Percentiles rank a stretch among this genome's conserved stretches.
Conservation (phyloP, 495 filamentous ascomycete species). For the Aspergillus wentii region DNA sequence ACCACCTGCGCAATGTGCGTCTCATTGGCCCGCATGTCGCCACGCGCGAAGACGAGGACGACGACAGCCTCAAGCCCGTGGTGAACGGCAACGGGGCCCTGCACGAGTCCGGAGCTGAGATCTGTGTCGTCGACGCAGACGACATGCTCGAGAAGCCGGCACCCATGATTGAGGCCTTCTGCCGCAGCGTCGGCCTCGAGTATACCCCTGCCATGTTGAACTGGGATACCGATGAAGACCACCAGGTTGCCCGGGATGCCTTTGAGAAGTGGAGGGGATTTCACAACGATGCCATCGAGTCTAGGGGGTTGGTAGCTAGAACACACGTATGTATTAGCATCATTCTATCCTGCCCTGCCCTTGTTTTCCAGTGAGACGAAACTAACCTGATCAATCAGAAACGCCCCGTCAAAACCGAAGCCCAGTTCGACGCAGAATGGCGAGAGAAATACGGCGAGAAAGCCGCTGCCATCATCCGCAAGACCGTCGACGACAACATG, state of each 20-base stretch:
- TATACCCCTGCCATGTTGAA: slow-evolving; percentile 70
- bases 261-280: slow-evolving; percentile 98
- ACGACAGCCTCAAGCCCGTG: slow-evolving; percentile 16
- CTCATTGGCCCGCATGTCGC: slow-evolving; percentile 61
- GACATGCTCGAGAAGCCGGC: slow-evolving; percentile 82
- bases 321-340: slow-evolving; percentile 69
- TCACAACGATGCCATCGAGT: slow-evolving; percentile 88
- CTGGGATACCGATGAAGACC: slow-evolving; percentile 72
- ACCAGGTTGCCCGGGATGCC: slow-evolving; percentile 54
- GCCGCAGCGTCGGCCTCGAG: slow-evolving; percentile 67
- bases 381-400: slow-evolving; percentile 31
- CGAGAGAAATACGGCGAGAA: slow-evolving; percentile 73
- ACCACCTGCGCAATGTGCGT: slow-evolving; percentile 61
- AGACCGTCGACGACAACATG: slow-evolving; percentile 74
- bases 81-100: slow-evolving; percentile 20
- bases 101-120: slow-evolving; percentile 41
- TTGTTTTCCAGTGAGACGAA: slow-evolving; percentile 5
- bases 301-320: slow-evolving; percentile 65
- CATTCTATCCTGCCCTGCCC: neutral
- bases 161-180: slow-evolving; percentile 69
- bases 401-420: slow-evolving; percentile 56
- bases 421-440: slow-evolving; percentile 77
- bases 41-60: slow-evolving; percentile 32
- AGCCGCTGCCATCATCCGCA: slow-evolving; percentile 66
- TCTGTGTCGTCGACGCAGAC: slow-evolving; percentile 93